Conservation (phyloP, 169 alveolate species). For the Besnoitia besnoiti region DNA sequence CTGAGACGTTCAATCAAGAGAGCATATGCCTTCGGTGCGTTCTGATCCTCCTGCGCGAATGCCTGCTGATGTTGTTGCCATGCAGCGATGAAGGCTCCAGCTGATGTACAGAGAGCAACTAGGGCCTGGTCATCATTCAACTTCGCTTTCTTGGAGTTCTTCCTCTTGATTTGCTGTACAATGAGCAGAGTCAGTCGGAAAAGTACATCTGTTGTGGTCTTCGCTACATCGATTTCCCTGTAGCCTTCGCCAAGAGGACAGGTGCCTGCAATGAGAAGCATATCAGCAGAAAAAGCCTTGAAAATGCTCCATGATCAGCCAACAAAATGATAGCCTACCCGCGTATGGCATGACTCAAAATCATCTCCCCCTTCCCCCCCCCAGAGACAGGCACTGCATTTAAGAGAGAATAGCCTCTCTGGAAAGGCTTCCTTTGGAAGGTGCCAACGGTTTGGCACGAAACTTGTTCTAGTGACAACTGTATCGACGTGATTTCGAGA, state of each 20-base stretch:
- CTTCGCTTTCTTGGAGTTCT: background rate
- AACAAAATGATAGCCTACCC: too few relatives aligned
- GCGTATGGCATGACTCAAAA: too few relatives aligned
- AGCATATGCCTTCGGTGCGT: conserved; percentile 21
- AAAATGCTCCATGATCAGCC: background rate
- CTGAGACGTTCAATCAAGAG: background rate
- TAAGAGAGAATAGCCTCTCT: too few relatives aligned
- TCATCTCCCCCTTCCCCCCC: too few relatives aligned
- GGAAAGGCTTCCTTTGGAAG: too few relatives aligned
- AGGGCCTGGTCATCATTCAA: background rate
- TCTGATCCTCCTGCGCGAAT: background rate
- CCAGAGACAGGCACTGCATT: too few relatives aligned
- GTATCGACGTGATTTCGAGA: too few relatives aligned
- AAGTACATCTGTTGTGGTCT: background rate
- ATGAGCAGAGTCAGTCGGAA: background rate
- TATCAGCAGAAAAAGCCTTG: background rate
- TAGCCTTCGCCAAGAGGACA: background rate
- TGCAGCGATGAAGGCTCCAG: background rate
- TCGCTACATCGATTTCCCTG: background rate
- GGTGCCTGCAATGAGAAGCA: background rate
- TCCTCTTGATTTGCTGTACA: background rate
- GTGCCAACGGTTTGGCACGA: too few relatives aligned
- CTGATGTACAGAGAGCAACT: background rate
- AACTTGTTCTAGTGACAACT: too few relatives aligned
- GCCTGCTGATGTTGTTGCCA: conserved; percentile 22